Evolutionary conservation across 1,284 basidiomycete genomes (phyloP), one percentile per base, ranked within the genome.

Genomic region (Paramarasmius palmivorus): DNA sequence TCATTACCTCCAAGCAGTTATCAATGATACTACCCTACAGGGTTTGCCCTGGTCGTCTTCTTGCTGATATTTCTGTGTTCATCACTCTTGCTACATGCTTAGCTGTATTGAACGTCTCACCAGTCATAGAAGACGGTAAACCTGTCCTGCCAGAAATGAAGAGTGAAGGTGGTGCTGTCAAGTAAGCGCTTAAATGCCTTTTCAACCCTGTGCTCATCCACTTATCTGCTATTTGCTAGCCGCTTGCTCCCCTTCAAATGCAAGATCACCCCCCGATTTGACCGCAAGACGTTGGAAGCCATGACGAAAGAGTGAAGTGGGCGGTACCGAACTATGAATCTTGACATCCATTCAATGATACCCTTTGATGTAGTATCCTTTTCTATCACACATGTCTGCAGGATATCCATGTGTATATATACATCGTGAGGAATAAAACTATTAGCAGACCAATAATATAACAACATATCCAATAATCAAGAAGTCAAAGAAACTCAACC

Each of bases 31-130:
- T 19, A 17, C 29, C 32, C 7, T 44, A 4, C 40, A 59, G 57
- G 22, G 14, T 59, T 15, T 63, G 61, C 42, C 61, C 61, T 14
- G 61, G 63, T 15, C 60, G 59, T 41, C 50, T 61, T 15, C 59
- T 65, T 5, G 63, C 63, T 22, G 61, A 65, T 46, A 58, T 56
- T 10, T 59, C 59, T 10, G 19, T 65, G 2, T 65, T 60, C 41
- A 58, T 66, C 23, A 56, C 57, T 7, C 55, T 62, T 26, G 64
- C 61, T 7, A 62, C 52, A 48, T 53, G 56, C 9, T 44, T 65
- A 7, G 57, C 64, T 2, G 50, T 57, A 8, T 65, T 64, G 47
- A 45, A 65, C 34, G 61, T 66, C 19, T 37, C 55, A 23, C 23
- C 53, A 23, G 34, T 50, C 25, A 36, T 41, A 17, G 55, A 38